A percentile compares a stretch with the other conserved stretches of the same genome.
These are phyloP conservation scores for Dalbergia cultrata DNA, from an alignment of 306 rosid species.

Conservation along the genomic window DNA sequence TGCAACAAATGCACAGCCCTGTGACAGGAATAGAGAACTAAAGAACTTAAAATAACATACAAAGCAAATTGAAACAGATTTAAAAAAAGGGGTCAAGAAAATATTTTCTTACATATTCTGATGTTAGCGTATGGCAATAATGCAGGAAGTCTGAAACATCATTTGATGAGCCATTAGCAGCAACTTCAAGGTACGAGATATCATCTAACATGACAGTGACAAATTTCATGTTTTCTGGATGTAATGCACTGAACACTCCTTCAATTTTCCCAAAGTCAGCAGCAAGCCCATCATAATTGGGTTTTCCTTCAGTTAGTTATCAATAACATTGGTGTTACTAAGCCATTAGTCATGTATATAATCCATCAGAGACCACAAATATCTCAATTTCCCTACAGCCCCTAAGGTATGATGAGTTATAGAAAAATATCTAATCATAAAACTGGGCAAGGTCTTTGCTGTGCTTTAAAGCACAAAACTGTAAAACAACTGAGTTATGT, in stretches of 20 bases:
- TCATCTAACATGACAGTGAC: slow-evolving; percentile 82
- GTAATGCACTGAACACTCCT: slow-evolving; percentile 56
- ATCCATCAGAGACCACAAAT: slow-evolving; percentile 23
- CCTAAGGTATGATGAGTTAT: neutral
- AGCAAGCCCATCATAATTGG: slow-evolving; percentile 60
- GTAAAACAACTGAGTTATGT: neutral
- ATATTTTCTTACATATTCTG: slow-evolving; percentile 72
- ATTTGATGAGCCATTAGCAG: slow-evolving; percentile 79
- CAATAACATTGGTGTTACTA: slow-evolving; percentile 37
- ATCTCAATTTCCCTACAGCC: slow-evolving; percentile 8
- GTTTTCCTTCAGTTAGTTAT: slow-evolving; percentile 62
- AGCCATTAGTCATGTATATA: slow-evolving; percentile 25
- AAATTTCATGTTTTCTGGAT: slow-evolving; percentile 58
- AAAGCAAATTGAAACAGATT: neutral
- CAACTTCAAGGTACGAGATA: slow-evolving; percentile 82
- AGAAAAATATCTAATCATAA: slow-evolving; percentile 6
- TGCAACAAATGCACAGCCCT: slow-evolving; percentile 82
- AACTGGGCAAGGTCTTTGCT: neutral
- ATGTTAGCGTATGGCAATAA: slow-evolving; percentile 81
- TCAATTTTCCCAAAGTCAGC: slow-evolving; percentile 73
- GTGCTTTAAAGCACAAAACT: slow-evolving; percentile 18
- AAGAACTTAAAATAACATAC: neutral
- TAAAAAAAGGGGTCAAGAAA: neutral
- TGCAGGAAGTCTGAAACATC: slow-evolving; percentile 86
- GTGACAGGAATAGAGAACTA: slow-evolving; percentile 45